Evolutionary conservation across 139 green algal species (phyloP), one percentile per base, ranked within the genome.

Genomic region (Zygnema cylindricum): DNA sequence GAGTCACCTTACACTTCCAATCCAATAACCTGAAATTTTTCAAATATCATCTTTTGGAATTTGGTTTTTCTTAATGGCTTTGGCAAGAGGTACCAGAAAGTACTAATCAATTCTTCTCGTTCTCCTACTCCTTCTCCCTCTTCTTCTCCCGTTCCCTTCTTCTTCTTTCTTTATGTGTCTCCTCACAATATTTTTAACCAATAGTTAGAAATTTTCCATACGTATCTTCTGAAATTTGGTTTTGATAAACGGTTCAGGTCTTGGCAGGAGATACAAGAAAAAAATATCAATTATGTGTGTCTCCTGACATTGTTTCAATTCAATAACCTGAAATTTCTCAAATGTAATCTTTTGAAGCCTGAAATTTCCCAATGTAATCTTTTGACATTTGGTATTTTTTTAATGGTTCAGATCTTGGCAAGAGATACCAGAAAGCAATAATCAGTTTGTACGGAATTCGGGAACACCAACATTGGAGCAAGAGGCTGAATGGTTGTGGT

Each of bases 161-260:
- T 16, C 49, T 16, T 16, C 49, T 63, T 16, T 63, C 49, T 63
- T 63, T 63, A 25, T 63, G 7, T 25, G 16, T 63, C 49, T 63
- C 49, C 49, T 16, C 49, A 7, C 16, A 7, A 7, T 16, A 63
- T 16, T 63, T 16, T 63, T 16, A 7, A 16, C 82, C 21, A 85
- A 85, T 1, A 88, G 32, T 21, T 84, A 38, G 54, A 88, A 88
- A 63, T 16, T 63, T 16, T 16, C 49, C 49, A 63, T 63, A 7
- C 49, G 7, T 16, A 7, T 63, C 49, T 63, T 63, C 49, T 16
- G n/a, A n/a, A n/a, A n/a, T n/a, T n/a, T n/a, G n/a, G n/a, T n/a
- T n/a, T n/a, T n/a, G n/a, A n/a, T n/a, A n/a, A n/a, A n/a, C n/a
- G n/a, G n/a, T n/a, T n/a, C n/a, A n/a, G n/a, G n/a, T n/a, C n/a